A percentile compares a stretch with the other conserved stretches of the same genome.
Conservation (phyloP, 371 early-diverging fungal genomes). For the Chytridiales sp. region DNA sequence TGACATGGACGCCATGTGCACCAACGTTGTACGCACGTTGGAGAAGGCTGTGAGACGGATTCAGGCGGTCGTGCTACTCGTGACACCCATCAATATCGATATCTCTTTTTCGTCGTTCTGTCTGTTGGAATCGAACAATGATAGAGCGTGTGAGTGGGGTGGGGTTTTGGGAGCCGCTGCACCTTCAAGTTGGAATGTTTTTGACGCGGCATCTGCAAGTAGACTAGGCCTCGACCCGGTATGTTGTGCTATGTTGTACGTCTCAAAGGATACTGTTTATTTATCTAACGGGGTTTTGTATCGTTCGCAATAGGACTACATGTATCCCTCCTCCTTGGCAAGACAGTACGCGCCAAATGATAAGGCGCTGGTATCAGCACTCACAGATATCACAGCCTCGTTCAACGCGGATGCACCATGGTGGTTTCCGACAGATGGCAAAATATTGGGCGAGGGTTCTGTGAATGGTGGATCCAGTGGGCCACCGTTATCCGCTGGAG, state of each 20-base stretch:
- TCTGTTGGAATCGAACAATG: not conserved
- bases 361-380: not conserved
- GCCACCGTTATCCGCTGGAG: slow-evolving; percentile 12
- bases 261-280: not conserved
- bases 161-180: slow-evolving; percentile 29
- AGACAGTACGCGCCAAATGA: slow-evolving; percentile 35
- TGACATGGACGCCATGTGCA: slow-evolving; percentile 9
- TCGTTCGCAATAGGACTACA: slow-evolving; percentile 13
- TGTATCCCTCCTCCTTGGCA: slow-evolving; percentile 35
- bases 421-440: slow-evolving; percentile 34
- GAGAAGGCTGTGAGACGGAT: slow-evolving; percentile 14
- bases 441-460: slow-evolving; percentile 14
- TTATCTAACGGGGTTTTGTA: too few relatives aligned
- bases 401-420: slow-evolving; percentile 42
- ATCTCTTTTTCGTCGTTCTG: slow-evolving; percentile 22
- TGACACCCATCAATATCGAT: slow-evolving; percentile 11
- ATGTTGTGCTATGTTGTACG: not conserved
- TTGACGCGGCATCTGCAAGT: slow-evolving; percentile 1
- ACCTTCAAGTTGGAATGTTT: slow-evolving; percentile 28
- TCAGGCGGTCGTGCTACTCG: slow-evolving; percentile 17
- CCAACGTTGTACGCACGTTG: slow-evolving; percentile 4
- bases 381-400: slow-evolving; percentile 26
- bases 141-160: slow-evolving; percentile 5
- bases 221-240: slow-evolving; percentile 23
- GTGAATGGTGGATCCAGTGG: slow-evolving; percentile 9